Percentiles rank a stretch among this genome's conserved stretches.
Evolutionary conservation across 768 basidiomycete species (phyloP).

Genomic region (Brasilioporus rufonigricans): DNA sequence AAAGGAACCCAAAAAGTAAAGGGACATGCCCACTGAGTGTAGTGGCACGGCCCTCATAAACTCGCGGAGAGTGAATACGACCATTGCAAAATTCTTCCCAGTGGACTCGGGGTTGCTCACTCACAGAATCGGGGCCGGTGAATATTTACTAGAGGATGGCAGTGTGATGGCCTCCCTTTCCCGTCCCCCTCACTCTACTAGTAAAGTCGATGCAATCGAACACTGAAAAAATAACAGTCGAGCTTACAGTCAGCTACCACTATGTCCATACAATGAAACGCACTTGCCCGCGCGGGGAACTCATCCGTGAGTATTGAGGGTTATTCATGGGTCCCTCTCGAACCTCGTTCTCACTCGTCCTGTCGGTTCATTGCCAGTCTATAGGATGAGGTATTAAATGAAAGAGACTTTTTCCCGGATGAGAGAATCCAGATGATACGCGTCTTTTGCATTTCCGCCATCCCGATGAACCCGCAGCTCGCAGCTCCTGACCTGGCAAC

Average conservation of each 20-base stretch:
- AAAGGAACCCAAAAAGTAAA: neutral
- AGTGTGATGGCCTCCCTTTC: slow-evolving; percentile 1
- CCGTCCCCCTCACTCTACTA: too few relatives aligned
- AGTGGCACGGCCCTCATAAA: neutral
- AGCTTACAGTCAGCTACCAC: neutral
- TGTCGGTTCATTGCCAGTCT: neutral
- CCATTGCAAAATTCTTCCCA: neutral
- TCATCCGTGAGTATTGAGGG: neutral
- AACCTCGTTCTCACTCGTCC: neutral
- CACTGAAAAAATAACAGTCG: neutral
- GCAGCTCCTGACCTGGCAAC: too few relatives aligned
- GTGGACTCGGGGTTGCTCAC: too few relatives aligned
- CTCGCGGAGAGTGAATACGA: slow-evolving; percentile 6
- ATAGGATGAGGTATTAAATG: neutral
- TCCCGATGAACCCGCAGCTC: neutral
- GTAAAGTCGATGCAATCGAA: too few relatives aligned
- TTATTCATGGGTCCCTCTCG: neutral
- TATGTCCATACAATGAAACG: neutral
- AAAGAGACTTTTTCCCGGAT: neutral
- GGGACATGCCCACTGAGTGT: neutral
- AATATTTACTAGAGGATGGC: neutral
- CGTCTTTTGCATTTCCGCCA: neutral
- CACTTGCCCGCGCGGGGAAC: neutral
- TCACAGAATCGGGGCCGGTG: too few relatives aligned
- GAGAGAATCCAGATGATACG: neutral